Evolutionary conservation across 2,329 filamentous ascomycete species (phyloP).

Genomic region (Rutstroemia sp.): DNA sequence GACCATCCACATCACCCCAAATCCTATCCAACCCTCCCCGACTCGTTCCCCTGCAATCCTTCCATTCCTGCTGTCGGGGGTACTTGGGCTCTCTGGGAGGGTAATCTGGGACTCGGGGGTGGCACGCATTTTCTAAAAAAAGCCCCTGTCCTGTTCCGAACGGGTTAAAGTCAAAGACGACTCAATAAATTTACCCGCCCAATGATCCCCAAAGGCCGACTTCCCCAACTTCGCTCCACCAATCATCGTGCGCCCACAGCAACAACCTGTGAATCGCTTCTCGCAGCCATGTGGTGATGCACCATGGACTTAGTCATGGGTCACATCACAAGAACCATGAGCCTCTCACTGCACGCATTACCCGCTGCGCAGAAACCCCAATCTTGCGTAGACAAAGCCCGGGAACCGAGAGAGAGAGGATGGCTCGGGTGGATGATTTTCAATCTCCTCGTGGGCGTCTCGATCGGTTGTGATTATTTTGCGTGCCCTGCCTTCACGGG

Average conservation of each 20-base stretch:
- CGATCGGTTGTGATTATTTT: background rate
- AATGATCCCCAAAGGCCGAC: background rate
- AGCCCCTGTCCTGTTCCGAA: no score
- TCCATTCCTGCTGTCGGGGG: background rate
- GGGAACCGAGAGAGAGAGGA: no score
- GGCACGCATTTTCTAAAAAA: no score
- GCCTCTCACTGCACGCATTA: constrained; percentile 4
- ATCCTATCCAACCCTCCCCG: background rate
- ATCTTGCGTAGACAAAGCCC: background rate
- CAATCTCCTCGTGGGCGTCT: constrained; percentile 1
- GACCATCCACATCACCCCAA: background rate
- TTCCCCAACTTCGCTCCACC: constrained; percentile 2
- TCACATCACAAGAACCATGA: background rate
- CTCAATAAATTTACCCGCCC: constrained; percentile 9
- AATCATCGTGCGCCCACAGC: constrained; percentile 7
- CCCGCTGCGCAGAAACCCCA: constrained; percentile 6
- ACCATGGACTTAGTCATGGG: background rate
- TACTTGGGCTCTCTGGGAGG: no score
- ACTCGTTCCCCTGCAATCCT: background rate
- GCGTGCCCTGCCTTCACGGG: background rate
- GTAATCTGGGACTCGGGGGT: no score
- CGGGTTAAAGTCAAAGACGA: background rate
- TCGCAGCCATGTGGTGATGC: background rate
- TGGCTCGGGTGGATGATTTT: background rate
- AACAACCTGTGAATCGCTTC: background rate